Conservation (phyloP, 2,329 filamentous ascomycete genomes). For the Claviceps purpurea region DNA sequence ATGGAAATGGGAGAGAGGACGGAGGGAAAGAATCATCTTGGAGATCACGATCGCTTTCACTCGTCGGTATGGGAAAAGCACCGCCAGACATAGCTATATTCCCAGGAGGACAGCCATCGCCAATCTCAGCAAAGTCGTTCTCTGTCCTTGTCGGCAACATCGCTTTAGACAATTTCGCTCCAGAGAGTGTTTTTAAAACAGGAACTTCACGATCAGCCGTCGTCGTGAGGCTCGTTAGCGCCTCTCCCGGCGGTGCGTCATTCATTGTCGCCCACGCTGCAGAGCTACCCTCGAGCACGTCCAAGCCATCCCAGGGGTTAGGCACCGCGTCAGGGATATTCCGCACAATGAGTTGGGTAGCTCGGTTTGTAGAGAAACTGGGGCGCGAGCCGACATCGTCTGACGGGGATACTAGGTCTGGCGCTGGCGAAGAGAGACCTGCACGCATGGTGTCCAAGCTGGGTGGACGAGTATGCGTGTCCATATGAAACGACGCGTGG, state of each 20-base stretch:
- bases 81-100: neutral
- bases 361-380: no score
- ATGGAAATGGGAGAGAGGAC: neutral
- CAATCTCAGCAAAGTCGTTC: no score
- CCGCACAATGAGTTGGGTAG: neutral
- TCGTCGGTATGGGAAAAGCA: no score
- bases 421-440: neutral
- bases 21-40: neutral
- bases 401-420: neutral
- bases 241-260: neutral
- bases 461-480: neutral
- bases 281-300: neutral
- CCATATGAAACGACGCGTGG: neutral
- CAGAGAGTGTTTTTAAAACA: neutral
- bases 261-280: neutral
- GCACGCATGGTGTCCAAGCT: neutral
- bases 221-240: no score
- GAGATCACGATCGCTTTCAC: no score
- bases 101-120: no score
- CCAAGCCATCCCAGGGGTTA: neutral
- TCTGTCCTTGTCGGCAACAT: no score
- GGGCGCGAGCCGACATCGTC: no score
- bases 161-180: no score
- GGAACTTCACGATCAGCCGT: neutral
- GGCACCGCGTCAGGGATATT: neutral